These are phyloP conservation scores for Lodderomyces margitis DNA, from an alignment of 1,139 yeast species.

Conservation along the genomic window DNA sequence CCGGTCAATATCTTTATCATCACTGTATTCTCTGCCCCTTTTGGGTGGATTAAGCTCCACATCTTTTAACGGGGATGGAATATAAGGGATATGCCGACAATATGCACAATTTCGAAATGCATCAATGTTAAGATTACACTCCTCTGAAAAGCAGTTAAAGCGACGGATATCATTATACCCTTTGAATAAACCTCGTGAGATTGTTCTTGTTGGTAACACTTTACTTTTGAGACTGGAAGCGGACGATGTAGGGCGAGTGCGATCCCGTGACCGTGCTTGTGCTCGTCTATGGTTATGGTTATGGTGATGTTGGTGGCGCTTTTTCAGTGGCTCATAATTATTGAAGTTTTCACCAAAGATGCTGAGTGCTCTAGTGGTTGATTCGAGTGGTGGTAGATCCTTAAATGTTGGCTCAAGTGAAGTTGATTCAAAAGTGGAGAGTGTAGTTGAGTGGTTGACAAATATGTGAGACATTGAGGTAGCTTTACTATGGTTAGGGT, in stretches of 20 bases:
- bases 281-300: not conserved
- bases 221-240: slow-evolving; percentile 8
- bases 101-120: slow-evolving; percentile 18
- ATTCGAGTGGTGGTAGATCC: slow-evolving; percentile 1
- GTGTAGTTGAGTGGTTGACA: not conserved
- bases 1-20: not conserved
- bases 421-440: not conserved
- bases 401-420: not conserved
- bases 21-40: not conserved
- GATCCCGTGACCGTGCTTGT: too few relatives aligned
- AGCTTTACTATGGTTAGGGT: too few relatives aligned
- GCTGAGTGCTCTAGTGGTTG: not conserved
- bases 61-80: slow-evolving; percentile 22
- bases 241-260: too few relatives aligned
- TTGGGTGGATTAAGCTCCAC: not conserved
- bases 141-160: slow-evolving; percentile 13
- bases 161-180: slow-evolving; percentile 15
- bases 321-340: not conserved
- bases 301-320: not conserved
- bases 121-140: slow-evolving; percentile 12
- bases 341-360: not conserved
- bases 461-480: slow-evolving; percentile 2
- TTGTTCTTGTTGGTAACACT: slow-evolving; percentile 11
- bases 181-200: slow-evolving; percentile 15
- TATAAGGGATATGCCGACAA: slow-evolving; percentile 24